A percentile compares a stretch with the other conserved stretches of the same genome.
Conservation (phyloP, 2,329 filamentous ascomycete genomes). For the Colletotrichum spinosum region DNA sequence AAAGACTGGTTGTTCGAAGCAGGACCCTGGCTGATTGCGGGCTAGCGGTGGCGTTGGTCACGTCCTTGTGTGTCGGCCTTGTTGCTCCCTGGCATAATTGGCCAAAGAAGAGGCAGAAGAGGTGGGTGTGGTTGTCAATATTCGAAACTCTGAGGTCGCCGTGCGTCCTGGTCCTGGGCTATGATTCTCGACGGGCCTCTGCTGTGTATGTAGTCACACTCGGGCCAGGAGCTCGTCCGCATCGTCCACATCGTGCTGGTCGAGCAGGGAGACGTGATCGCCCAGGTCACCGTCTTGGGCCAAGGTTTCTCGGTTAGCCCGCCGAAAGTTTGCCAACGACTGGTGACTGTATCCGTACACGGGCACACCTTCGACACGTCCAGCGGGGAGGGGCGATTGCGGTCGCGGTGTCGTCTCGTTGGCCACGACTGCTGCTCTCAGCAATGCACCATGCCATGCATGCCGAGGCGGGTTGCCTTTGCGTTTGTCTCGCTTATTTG, state of each 20-base stretch:
- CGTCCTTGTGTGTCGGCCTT: background rate
- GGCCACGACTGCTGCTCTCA: background rate
- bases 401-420: conserved; percentile 1
- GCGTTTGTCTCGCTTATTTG: conserved; percentile 1
- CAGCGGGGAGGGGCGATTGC: too few species aligned
- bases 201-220: conserved; percentile 14
- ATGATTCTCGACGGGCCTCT: background rate
- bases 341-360: background rate
- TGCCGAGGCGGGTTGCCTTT: background rate
- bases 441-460: background rate
- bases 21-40: conserved; percentile 13
- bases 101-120: background rate
- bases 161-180: background rate
- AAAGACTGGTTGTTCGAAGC: conserved; percentile 14
- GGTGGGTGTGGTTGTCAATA: conserved; percentile 13
- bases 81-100: background rate
- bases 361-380: conserved; percentile 3
- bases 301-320: conserved; percentile 30
- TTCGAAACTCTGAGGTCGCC: conserved; percentile 9
- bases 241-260: conserved; percentile 9
- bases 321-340: conserved; percentile 20
- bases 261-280: conserved; percentile 9
- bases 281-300: conserved; percentile 10
- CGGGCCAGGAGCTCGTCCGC: conserved; percentile 22
- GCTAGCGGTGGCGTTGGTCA: conserved; percentile 3